phyloP scores from a whole-genome alignment of 2,329 filamentous ascomycete species.

The Penicillium corylophilum region DNA sequence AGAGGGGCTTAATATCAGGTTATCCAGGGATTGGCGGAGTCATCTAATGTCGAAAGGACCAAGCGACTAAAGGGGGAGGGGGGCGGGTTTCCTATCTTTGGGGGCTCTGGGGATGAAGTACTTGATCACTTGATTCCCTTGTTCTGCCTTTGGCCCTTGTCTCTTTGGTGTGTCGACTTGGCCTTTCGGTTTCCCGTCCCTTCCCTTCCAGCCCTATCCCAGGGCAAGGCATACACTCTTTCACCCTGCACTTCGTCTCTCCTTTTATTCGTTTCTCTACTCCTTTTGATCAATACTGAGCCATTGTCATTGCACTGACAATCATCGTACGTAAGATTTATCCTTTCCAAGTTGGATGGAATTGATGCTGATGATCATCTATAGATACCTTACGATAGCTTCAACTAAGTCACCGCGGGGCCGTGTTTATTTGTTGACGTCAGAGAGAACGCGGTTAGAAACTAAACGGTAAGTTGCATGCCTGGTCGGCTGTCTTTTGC shows the following conservation, averaged over 20 bases:
- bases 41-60: constrained; percentile 5
- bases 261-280: constrained; percentile 2
- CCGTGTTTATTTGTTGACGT: constrained; percentile 22
- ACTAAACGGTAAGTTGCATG: constrained; percentile 19
- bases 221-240: constrained; percentile 3
- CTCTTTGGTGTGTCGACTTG: constrained; percentile 3
- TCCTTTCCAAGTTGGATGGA: not conserved
- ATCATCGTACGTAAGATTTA: not conserved
- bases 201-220: constrained; percentile 7
- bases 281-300: constrained; percentile 2
- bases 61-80: constrained; percentile 8
- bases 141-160: constrained; percentile 2
- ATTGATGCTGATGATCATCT: not conserved
- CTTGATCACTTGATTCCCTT: constrained; percentile 20
- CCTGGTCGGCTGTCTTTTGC: constrained; percentile 6
- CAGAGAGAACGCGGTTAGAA: constrained; percentile 14
- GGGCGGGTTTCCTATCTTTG: constrained; percentile 3
- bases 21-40: constrained; percentile 21
- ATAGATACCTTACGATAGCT: constrained; percentile 2
- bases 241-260: constrained; percentile 1
- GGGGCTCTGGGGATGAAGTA: not conserved
- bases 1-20: constrained; percentile 14
- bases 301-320: not conserved
- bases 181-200: not conserved
- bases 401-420: not conserved